Base-by-base conservation (phyloP, 2,329 filamentous ascomycete genomes). In the Clarireedia homoeocarpa region DNA sequence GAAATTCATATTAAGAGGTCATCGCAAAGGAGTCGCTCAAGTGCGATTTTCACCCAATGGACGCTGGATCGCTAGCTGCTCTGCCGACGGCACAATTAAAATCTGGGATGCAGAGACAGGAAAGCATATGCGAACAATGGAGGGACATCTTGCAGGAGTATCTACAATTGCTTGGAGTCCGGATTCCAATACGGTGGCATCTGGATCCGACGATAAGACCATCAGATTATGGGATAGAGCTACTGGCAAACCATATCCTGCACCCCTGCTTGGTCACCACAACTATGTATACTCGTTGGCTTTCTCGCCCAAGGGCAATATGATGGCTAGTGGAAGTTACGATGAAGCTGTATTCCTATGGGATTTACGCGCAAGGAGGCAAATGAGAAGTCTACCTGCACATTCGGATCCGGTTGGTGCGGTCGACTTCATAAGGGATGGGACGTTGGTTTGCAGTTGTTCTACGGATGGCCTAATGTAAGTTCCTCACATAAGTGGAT, bases 221-320 rank as follows among this genome's bases (percentile, higher is more conserved):
- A 97, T 99, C 61, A 83, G 94, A 2, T 76, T 99, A 1, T 99
- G 94, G 94, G 89, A 96, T 67, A 74, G 83, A 6, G 77, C 83
- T 17, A 85, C 82, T 23, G 80, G 80, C 0, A 73, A 78, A 6
- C 79, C 80, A 14, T 78, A 77, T 57, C 73, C 72, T 34, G 66
- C 62, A 34, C 80, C 83, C 5, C 76, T 97, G 62, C 78, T 88
- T 24, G 92, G 94, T 2, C 94, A 99, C 67, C 91, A 96, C 71
- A 97, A 95, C 72, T 97, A 97, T 71, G 86, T 99, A 34, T 96
- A 95, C 72, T 90, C 87, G 51, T 77, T 99, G 36, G 91, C 91
- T 5, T 97, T 97, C 71, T 92, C 89, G n/a, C 94, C 94, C 1
- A 97, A 96, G 71, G 94, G 94, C 24, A 99, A 99, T 68, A 96